Conservation (phyloP, 768 basidiomycete genomes). For the Cubamyces sp. region DNA sequence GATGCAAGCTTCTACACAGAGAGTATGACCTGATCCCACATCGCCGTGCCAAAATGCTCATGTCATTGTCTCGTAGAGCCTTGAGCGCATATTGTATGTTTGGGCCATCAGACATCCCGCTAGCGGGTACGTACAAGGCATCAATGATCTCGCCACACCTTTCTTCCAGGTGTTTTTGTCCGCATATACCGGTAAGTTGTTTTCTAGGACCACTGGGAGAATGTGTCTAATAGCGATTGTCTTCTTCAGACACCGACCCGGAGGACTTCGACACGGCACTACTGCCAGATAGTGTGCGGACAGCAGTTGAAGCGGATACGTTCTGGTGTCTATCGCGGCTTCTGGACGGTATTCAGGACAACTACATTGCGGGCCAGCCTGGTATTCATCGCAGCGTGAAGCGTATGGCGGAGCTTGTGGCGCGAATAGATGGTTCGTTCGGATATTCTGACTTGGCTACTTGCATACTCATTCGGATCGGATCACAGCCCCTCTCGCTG, state of each 20-base stretch:
- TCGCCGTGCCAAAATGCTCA: constrained; percentile 24
- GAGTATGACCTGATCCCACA: constrained; percentile 52
- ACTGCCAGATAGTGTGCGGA: constrained; percentile 70
- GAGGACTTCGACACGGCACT: constrained; percentile 82
- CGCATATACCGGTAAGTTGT: constrained; percentile 81
- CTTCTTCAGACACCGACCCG: constrained; percentile 78
- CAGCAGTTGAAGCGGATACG: constrained; percentile 93
- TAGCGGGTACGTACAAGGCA: constrained; percentile 98
- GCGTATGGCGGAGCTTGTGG: constrained; percentile 92
- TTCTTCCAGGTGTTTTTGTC: constrained; percentile 98
- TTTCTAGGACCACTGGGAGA: background rate
- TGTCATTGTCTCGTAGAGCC: constrained; percentile 53
- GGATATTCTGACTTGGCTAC: background rate
- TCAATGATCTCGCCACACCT: constrained; percentile 97
- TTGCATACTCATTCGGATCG: too few species aligned
- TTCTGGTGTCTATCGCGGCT: constrained; percentile 98
- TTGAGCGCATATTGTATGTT: constrained; percentile 95
- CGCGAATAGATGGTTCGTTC: constrained; percentile 78
- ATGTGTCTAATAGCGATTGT: background rate
- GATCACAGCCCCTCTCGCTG: constrained; percentile 73
- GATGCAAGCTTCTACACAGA: constrained; percentile 89
- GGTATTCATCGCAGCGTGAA: constrained; percentile 94
- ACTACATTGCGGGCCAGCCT: constrained; percentile 96
- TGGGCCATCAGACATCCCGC: constrained; percentile 99
- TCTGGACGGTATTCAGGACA: constrained; percentile 97